Evolutionary conservation across 768 basidiomycete genomes (phyloP), one percentile per base, ranked within the genome.

Genomic region (Suillus occidentalis): DNA sequence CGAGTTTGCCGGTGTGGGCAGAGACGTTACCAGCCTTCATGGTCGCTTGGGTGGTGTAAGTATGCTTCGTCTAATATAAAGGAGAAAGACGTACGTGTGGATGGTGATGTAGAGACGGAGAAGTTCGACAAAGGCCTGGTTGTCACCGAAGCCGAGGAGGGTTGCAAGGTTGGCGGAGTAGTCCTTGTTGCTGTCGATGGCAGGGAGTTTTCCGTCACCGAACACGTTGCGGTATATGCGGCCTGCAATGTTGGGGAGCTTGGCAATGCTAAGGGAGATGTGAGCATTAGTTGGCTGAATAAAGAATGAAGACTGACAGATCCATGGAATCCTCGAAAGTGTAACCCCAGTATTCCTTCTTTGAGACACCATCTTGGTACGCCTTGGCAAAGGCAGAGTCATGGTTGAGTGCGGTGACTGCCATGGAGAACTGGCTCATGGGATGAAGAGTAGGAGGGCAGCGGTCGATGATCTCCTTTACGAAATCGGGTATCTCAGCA

Each of bases 21-120:
- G 97, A 98, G 67, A 99, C 97, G 71, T 99, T 99, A 53, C 97
- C 97, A 76, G n/a, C 97, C 97, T 79, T 99, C 97, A 80, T 99
- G 97, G 75, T 99, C 97, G 75, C 91, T 90, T 61, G 12, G 58
- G 25, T 28, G 56, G 10, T 36, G 45, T 40, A 52, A 53, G 65
- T 59, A 60, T 43, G 20, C 8, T 8, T 20, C 6, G 14, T 10
- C 3, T 36, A 12, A 2, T 16, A 47, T 16, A 42, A 12, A 52
- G 8, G 5, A 36, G 28, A 28, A 50, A 37, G 50, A 60, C 68
- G 55, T 58, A 88, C 85, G 89, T 95, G 86, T 99, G 97, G 73
- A 99, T 96, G 70, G 95, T 97, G 79, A 98, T 88, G 83, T 98
- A 99, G 58, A 99, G 86, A 67, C 97, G 87, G 79, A 99, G 87